Base-by-base conservation (phyloP, 2,329 filamentous ascomycete species). In the Colletotrichum navitas region DNA sequence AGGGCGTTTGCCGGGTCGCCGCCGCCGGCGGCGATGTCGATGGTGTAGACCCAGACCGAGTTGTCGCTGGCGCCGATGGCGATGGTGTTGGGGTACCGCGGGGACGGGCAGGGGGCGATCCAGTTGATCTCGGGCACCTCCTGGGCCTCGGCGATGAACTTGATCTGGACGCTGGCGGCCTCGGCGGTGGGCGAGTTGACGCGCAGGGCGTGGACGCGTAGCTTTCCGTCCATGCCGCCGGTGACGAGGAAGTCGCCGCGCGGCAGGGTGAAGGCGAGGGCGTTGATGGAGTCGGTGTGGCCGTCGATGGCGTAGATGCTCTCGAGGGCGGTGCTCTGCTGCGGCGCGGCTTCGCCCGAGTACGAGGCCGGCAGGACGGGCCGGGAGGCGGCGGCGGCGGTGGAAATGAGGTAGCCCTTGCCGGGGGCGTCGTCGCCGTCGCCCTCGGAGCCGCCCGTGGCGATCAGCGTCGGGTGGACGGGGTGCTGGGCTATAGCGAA, bases 101-200 rank as follows among this genome's bases (percentile, higher is more conserved):
- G 81, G 73, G 91, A 86, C 1, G 95, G 94, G 79, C 93, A 97
- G 0, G 94, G 83, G 1, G 86, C 83, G 43, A 98, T 82, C 95
- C 95, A 99, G 85, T 96, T 97, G 78, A 99, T 92, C 82, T 98
- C 95, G 76, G 97, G 93, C 12, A 98, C 95, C 81, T 99, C 96
- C 78, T 94, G 92, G 3, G 91, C 89, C 78, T 96, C 93, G 66
- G 88, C 93, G 11, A 97, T 81, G 77, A 93, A 92, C 55, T 87
- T 85, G 77, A 89, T 81, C 66, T 72, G 70, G 29, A 70, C 66
- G 63, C 85, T 83, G 58, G 85, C 80, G 72, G 86, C 85, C 29
- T 85, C 83, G 47, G 84, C 75, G 21, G 60, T 61, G 43, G 71
- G 61, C 75, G 83, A 75, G 77, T 84, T 78, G 79, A 87, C 76